phyloP scores from a whole-genome alignment of 805 yeast species.

The Wickerhamomyces pijperi region DNA sequence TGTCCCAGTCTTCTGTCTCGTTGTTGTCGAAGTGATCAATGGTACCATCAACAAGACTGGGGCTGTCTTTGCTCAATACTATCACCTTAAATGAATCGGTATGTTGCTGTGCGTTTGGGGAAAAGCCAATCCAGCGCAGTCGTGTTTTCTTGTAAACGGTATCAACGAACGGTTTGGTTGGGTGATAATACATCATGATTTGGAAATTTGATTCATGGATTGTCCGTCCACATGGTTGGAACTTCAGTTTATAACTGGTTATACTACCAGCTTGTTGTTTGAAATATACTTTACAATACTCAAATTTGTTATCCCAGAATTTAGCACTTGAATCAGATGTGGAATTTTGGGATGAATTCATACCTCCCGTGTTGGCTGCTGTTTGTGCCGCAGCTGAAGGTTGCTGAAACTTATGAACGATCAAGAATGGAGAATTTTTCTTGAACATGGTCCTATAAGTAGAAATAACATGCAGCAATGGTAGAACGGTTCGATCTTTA shows the following conservation, averaged over 20 bases:
- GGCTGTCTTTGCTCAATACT: constrained; percentile 22
- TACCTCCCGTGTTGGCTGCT: no score
- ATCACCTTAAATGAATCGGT: constrained; percentile 23
- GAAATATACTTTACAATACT: constrained; percentile 22
- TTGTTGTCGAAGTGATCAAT: not conserved
- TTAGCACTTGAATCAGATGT: no score
- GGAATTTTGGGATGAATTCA: no score
- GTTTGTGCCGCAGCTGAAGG: constrained; percentile 5
- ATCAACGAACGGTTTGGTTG: constrained; percentile 23
- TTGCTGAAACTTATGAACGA: constrained; percentile 18
- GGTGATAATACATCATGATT: constrained; percentile 20
- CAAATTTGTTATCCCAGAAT: constrained; percentile 13
- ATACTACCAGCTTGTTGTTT: constrained; percentile 15
- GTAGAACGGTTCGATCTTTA: constrained; percentile 20
- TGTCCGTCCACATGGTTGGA: constrained; percentile 14
- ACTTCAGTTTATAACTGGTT: constrained; percentile 21
- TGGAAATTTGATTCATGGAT: constrained; percentile 12
- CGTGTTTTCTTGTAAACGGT: constrained; percentile 19
- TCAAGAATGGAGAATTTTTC: constrained; percentile 18
- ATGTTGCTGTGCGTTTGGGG: constrained; percentile 24
- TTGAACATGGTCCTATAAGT: constrained; percentile 21
- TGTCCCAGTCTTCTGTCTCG: not conserved
- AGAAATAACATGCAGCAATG: constrained; percentile 23
- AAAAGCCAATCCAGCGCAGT: constrained; percentile 29
- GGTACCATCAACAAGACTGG: constrained; percentile 18